Percentiles rank a stretch among this genome's conserved stretches.
Evolutionary conservation across 352 stramenopile genomes (phyloP).

Genomic region (Phytophthora cajani): DNA sequence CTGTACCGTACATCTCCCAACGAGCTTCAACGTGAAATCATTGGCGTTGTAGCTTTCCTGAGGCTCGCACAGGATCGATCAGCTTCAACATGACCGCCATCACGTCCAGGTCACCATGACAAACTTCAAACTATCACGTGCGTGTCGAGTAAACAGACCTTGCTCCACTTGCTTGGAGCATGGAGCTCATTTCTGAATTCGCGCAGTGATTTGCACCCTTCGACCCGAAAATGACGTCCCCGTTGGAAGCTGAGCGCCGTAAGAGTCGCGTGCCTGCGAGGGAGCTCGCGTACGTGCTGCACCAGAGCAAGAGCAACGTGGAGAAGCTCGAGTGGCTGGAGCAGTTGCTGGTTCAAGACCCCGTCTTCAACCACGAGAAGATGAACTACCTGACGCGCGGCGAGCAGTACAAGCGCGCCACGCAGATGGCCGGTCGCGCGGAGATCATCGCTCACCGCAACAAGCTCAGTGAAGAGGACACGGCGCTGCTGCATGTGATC

Average conservation of each 20-base stretch:
- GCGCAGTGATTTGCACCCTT: slow-evolving; percentile 9
- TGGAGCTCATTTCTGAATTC: slow-evolving; percentile 29
- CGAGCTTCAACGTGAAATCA: not conserved
- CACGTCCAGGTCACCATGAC: slow-evolving; percentile 12
- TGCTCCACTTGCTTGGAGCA: not conserved
- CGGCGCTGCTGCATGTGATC: slow-evolving; percentile 51
- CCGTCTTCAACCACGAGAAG: slow-evolving; percentile 43
- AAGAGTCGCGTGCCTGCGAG: slow-evolving; percentile 53
- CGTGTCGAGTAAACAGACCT: slow-evolving; percentile 31
- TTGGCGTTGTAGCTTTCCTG: not conserved
- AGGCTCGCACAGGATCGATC: not conserved
- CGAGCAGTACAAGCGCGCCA: slow-evolving; percentile 63
- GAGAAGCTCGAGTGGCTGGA: slow-evolving; percentile 69
- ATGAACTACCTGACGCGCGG: slow-evolving; percentile 72
- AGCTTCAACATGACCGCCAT: slow-evolving; percentile 25
- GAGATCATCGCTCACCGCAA: slow-evolving; percentile 66
- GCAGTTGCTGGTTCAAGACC: slow-evolving; percentile 48
- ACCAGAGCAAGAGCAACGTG: slow-evolving; percentile 59
- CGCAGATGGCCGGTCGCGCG: slow-evolving; percentile 57
- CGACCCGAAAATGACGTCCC: slow-evolving; percentile 20
- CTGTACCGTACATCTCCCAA: not conserved
- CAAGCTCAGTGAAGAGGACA: slow-evolving; percentile 59
- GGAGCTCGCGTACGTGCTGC: slow-evolving; percentile 67
- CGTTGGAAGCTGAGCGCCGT: slow-evolving; percentile 48
- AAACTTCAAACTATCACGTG: slow-evolving; percentile 28